Conservation (phyloP, 2,329 filamentous ascomycete species). For the Hyphodiscus sp. region DNA sequence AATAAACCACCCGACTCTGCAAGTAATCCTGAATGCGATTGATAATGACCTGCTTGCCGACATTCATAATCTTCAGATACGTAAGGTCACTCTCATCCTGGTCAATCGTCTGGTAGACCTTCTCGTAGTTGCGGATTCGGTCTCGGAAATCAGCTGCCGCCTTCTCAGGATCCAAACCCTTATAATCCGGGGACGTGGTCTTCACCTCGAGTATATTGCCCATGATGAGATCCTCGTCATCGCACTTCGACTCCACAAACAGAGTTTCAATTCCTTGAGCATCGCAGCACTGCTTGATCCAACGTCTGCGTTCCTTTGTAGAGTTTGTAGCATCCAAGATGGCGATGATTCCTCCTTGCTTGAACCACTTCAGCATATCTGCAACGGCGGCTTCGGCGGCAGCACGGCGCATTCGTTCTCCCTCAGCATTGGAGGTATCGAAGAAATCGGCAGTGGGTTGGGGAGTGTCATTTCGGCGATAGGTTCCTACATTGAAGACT, state of each 20-base stretch:
- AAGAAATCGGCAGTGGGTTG: slow-evolving; percentile 94
- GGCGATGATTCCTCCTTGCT: slow-evolving; percentile 72
- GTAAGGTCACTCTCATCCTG: slow-evolving; percentile 82
- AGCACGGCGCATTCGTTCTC: slow-evolving; percentile 78
- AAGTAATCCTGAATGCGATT: slow-evolving; percentile 96
- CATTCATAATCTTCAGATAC: slow-evolving; percentile 96
- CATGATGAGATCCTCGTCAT: slow-evolving; percentile 95
- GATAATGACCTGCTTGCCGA: slow-evolving; percentile 94
- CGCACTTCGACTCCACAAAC: slow-evolving; percentile 95
- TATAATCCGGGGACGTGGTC: slow-evolving; percentile 90
- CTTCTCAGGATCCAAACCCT: slow-evolving; percentile 85
- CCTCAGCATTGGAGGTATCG: slow-evolving; percentile 81
- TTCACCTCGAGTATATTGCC: slow-evolving; percentile 97
- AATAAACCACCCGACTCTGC: slow-evolving; percentile 94
- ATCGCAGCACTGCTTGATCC: slow-evolving; percentile 78
- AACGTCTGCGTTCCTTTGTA: slow-evolving; percentile 80
- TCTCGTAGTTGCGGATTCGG: slow-evolving; percentile 94
- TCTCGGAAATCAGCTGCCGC: slow-evolving; percentile 90
- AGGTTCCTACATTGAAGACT: slow-evolving; percentile 96
- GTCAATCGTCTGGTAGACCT: slow-evolving; percentile 90
- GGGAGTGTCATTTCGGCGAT: slow-evolving; percentile 82
- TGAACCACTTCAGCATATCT: slow-evolving; percentile 95
- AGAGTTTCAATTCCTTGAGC: slow-evolving; percentile 78
- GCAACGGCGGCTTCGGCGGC: slow-evolving; percentile 86
- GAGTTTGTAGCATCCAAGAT: slow-evolving; percentile 97